A percentile compares a stretch with the other conserved stretches of the same genome.
Evolutionary conservation across 2,329 filamentous ascomycete species (phyloP).

Genomic region (Talaromyces sp.): DNA sequence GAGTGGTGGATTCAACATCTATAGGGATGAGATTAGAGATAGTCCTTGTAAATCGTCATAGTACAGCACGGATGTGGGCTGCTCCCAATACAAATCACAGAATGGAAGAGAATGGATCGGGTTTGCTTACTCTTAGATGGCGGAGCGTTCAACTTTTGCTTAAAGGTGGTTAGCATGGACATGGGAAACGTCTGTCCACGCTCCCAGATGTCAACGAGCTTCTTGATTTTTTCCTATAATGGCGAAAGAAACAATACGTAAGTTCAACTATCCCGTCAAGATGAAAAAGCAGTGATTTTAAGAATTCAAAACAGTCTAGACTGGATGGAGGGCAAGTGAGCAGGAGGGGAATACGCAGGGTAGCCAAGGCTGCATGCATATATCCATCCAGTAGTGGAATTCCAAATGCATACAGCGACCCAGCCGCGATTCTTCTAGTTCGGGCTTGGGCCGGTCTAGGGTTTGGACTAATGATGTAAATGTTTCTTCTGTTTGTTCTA

Average conservation of each 20-base stretch:
- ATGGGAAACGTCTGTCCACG: conserved; percentile 86
- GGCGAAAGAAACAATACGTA: conserved; percentile 41
- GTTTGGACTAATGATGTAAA: conserved; percentile 12
- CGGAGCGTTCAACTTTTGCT: conserved; percentile 66
- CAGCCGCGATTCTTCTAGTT: background rate
- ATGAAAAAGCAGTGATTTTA: conserved; percentile 15
- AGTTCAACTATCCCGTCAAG: conserved; percentile 37
- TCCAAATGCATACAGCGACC: conserved; percentile 1
- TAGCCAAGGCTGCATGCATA: background rate
- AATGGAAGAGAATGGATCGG: background rate
- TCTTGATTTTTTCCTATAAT: conserved; percentile 87
- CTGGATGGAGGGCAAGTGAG: background rate
- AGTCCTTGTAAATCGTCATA: background rate
- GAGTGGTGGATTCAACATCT: conserved; percentile 66
- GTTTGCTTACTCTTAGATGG: conserved; percentile 58
- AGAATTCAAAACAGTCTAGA: conserved; percentile 11
- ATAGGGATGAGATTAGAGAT: conserved; percentile 19
- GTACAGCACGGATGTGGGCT: conserved; percentile 21
- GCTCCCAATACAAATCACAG: background rate
- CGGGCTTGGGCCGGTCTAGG: background rate
- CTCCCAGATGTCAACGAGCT: conserved; percentile 97
- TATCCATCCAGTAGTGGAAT: background rate
- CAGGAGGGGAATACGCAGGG: conserved; percentile 8
- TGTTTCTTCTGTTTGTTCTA: conserved; percentile 22
- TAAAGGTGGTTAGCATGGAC: conserved; percentile 74